Base-by-base conservation (phyloP, 768 basidiomycete genomes). In the Pisolithus sp. region DNA sequence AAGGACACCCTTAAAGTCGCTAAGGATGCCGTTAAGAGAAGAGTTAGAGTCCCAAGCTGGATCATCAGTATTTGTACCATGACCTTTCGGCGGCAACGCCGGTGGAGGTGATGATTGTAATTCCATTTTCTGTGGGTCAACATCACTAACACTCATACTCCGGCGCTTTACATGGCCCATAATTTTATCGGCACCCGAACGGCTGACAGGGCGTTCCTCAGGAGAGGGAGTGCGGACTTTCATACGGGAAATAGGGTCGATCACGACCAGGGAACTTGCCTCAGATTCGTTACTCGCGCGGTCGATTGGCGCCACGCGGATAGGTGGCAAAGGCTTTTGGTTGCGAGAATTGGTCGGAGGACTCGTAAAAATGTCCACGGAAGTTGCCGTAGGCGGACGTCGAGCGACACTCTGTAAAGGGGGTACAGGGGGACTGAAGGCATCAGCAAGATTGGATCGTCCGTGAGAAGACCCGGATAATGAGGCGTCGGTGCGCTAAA, bases 141-240 rank as follows among this genome's bases (percentile, higher is more conserved):
- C 75, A 60, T 86, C 81, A 47, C 84, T 78, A 48, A 86, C 79
- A 57, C 87, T 89, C 78, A 83, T 79, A 62, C 86, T 89, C 53
- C 87, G 72, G 57, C 85, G 78, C 58, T 85, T 83, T 55, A 64
- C 65, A 44, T 68, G 46, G 58, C 65, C 61, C 30, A 65, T 51
- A 28, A 61, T 51, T 57, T 63, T 68, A 42, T 53, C 65, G 9
- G 67, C 67, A 10, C 58, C 56, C 18, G 57, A 43, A 37, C 63
- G 66, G 18, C 64, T 62, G 41, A 63, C 62, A 15, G 66, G 57
- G 9, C 62, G 59, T 40, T 62, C 62, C 24, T 67, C 59, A 26
- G 73, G 68, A 44, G 67, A 65, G 5, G 62, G 57, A 2, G 60
- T 63, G 49, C 68, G 58, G 30, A 66, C 54, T 54, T 70, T 72